These are phyloP conservation scores for Athelia psychrophila DNA, from an alignment of 1,284 basidiomycete genomes.

Conservation along the genomic window DNA sequence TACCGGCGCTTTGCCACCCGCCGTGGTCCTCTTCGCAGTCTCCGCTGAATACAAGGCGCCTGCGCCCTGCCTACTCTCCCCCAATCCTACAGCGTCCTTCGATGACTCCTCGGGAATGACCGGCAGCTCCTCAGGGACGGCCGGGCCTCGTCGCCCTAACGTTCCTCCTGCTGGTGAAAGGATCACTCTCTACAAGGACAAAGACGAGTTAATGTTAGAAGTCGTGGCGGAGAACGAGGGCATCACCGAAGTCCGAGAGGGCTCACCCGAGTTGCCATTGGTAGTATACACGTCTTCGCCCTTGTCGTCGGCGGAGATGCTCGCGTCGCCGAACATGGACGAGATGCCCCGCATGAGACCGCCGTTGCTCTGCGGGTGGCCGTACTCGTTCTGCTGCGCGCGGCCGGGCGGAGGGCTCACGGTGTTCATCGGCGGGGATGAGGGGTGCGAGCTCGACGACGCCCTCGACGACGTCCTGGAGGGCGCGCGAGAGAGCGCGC, in stretches of 20 bases:
- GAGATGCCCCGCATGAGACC: not conserved
- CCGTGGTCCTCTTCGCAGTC: too few relatives aligned
- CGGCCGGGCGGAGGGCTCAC: not conserved
- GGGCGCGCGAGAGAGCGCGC: not conserved
- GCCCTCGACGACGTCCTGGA: not conserved
- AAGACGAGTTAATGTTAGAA: constrained; percentile 1
- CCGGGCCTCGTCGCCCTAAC: too few relatives aligned
- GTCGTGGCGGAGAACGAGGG: constrained; percentile 1
- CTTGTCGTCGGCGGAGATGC: not conserved
- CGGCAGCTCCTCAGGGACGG: too few relatives aligned
- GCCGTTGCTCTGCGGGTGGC: not conserved
- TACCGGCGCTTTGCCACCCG: too few relatives aligned
- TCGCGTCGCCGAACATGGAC: not conserved
- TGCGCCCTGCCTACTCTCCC: too few relatives aligned
- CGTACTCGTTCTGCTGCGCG: not conserved
- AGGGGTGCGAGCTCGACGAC: not conserved
- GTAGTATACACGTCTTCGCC: not conserved
- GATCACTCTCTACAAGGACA: not conserved
- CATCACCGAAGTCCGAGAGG: constrained; percentile 5
- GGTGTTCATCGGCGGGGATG: not conserved
- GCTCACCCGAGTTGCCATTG: constrained; percentile 3
- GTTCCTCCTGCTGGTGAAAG: not conserved
- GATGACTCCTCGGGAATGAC: too few relatives aligned
- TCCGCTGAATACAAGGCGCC: too few relatives aligned
- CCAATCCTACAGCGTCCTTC: too few relatives aligned